Evolutionary conservation across 345 rosid genomes (phyloP), one percentile per base, ranked within the genome.

Genomic region (Camelina laxa): DNA sequence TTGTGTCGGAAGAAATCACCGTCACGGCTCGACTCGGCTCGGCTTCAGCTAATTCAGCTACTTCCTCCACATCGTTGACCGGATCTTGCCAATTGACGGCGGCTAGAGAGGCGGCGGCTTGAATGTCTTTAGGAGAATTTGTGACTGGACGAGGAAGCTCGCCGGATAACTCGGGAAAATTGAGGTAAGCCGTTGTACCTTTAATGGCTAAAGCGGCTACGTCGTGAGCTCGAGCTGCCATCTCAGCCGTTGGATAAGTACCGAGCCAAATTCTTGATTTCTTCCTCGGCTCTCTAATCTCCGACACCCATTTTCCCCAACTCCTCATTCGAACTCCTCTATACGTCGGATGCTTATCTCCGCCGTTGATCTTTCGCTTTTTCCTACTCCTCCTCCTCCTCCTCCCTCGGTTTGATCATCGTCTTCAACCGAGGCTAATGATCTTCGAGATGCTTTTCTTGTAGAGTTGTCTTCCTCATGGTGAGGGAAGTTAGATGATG

Each of bases 231-330:
- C 92, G 86, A 79, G 96, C 96, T 1, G 96, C 96, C 96, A 87
- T 90, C 79, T 90, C 88, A 7, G 96, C 87, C 17, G 88, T 86
- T 15, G 85, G 85, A 81, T 74, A 90, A 15, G 96, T 90, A 7
- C 96, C 96, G 9, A 90, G 88, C 96, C 96, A 90, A 64, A 90
- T 90, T 82, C 96, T 86, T 21, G 96, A 90, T 66, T 90, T 90
- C 74, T 90, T 90, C 62, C 80, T 80, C 0, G 96, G 96, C 65
- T 90, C 92, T 72, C 96, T 79, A 63, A 90, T 90, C 72, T 90
- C 96, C 1, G 91, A 90, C 14, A 90, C 96, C 96, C 96, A 90
- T 85, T 86, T 90, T n/a, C 96, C 96, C 96, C 96, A 90, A 38
- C 89, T 90, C 20, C 96, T 70, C 96, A 81, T 87, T 20, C 96